These are phyloP conservation scores for Trametes elegans DNA, from an alignment of 768 basidiomycete species.

Conservation along the genomic window DNA sequence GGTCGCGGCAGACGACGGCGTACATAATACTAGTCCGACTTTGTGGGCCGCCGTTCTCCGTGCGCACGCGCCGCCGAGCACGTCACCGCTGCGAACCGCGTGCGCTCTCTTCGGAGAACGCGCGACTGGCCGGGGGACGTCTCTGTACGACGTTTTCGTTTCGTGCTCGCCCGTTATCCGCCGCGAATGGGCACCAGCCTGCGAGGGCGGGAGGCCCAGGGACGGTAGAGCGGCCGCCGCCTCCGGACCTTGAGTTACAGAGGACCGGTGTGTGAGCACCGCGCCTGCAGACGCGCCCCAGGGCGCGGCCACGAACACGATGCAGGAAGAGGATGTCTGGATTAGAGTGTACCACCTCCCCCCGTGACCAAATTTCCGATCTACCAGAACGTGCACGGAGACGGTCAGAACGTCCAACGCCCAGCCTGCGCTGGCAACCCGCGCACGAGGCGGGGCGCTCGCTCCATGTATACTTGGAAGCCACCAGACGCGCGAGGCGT, in stretches of 20 bases:
- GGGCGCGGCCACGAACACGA: neutral
- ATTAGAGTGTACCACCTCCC: neutral
- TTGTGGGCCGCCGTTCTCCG: slow-evolving; percentile 1
- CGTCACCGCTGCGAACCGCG: neutral
- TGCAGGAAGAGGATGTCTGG: neutral
- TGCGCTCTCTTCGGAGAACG: neutral
- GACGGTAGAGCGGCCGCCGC: neutral
- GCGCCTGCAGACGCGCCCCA: neutral
- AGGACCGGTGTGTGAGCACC: slow-evolving; percentile 1
- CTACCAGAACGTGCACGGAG: neutral
- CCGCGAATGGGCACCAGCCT: neutral
- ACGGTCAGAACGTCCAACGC: neutral
- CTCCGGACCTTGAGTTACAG: slow-evolving; percentile 10
- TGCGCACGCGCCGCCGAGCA: neutral
- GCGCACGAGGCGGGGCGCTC: neutral
- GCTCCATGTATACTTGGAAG: no score
- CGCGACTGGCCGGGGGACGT: no score
- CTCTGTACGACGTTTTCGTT: no score
- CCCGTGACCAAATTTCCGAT: slow-evolving; percentile 7
- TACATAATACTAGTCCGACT: neutral
- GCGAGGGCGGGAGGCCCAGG: neutral
- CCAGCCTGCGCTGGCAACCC: neutral
- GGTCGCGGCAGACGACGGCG: neutral
- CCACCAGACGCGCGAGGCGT: neutral
- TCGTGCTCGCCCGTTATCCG: no score